phyloP scores from a whole-genome alignment of 306 rosid genomes.

The Amphicarpaea edgeworthii region DNA sequence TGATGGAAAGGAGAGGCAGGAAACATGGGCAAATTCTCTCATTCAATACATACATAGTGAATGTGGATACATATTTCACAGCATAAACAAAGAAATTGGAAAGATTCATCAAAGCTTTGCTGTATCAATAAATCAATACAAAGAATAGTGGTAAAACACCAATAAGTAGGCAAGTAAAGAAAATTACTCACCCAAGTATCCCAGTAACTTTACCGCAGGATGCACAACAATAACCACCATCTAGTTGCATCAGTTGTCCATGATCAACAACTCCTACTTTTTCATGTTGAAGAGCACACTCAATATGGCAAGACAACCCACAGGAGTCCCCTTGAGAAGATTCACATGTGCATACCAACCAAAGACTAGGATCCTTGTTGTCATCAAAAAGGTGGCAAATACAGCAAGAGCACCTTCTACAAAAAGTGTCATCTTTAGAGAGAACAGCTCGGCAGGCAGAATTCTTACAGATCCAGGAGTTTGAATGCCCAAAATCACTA shows the following conservation, averaged over 20 bases:
- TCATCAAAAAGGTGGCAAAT: constrained; percentile 96
- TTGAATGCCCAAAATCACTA: constrained; percentile 70
- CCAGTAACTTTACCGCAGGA: constrained; percentile 98
- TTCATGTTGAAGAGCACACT: constrained; percentile 90
- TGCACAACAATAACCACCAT: constrained; percentile 99
- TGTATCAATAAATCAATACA: background rate
- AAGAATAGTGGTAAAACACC: background rate
- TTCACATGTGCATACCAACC: constrained; percentile 93
- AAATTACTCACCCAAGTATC: constrained; percentile 83
- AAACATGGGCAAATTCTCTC: constrained; percentile 7
- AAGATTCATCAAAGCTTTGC: constrained; percentile 16
- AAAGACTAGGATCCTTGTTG: constrained; percentile 99
- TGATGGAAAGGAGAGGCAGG: background rate
- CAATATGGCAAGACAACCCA: constrained; percentile 94
- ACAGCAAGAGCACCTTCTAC: constrained; percentile 99
- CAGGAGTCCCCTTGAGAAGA: constrained; percentile 86
- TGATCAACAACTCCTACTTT: constrained; percentile 98
- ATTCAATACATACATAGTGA: background rate
- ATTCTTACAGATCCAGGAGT: constrained; percentile 94
- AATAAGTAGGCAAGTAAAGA: constrained; percentile 34
- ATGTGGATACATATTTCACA: constrained; percentile 17
- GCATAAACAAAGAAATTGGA: constrained; percentile 29
- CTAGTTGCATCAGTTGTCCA: constrained; percentile 97
- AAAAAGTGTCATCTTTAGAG: constrained; percentile 87
- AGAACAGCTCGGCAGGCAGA: constrained; percentile 97